Conservation (phyloP, 805 yeast species). For the Tetrapisispora pingtungensis region DNA sequence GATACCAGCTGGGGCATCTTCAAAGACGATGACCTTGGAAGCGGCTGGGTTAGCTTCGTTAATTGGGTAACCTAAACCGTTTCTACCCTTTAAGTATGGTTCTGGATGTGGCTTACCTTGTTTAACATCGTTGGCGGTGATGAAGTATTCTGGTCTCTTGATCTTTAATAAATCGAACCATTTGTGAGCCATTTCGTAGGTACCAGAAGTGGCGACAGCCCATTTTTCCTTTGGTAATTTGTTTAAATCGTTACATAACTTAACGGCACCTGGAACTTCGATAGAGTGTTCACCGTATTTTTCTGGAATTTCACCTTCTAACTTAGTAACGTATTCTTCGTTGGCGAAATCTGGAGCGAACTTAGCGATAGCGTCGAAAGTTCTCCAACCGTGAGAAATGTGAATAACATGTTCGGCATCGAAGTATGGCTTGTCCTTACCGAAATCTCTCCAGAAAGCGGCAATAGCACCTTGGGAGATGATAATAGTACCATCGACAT, state of each 20-base stretch:
- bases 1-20: conserved; percentile 86
- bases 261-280: conserved; percentile 68
- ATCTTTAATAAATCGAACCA: conserved; percentile 63
- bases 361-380: conserved; percentile 63
- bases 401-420: conserved; percentile 62
- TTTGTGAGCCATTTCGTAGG: conserved; percentile 62
- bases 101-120: conserved; percentile 82
- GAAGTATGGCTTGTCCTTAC: conserved; percentile 55
- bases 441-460: conserved; percentile 71
- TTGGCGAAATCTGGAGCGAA: conserved; percentile 69
- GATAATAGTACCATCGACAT: conserved; percentile 81
- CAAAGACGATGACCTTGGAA: conserved; percentile 55
- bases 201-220: conserved; percentile 85
- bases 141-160: conserved; percentile 60
- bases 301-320: conserved; percentile 63
- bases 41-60: conserved; percentile 29
- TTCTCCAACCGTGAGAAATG: conserved; percentile 75
- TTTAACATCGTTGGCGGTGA: conserved; percentile 71
- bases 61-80: conserved; percentile 30
- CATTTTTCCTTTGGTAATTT: conserved; percentile 49
- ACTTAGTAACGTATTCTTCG: conserved; percentile 49
- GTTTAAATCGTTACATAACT: conserved; percentile 47
- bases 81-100: conserved; percentile 57
- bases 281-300: conserved; percentile 63
- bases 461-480: conserved; percentile 77